Conservation (phyloP, 2,329 filamentous ascomycete species). For the Aspergillaceae sp. region DNA sequence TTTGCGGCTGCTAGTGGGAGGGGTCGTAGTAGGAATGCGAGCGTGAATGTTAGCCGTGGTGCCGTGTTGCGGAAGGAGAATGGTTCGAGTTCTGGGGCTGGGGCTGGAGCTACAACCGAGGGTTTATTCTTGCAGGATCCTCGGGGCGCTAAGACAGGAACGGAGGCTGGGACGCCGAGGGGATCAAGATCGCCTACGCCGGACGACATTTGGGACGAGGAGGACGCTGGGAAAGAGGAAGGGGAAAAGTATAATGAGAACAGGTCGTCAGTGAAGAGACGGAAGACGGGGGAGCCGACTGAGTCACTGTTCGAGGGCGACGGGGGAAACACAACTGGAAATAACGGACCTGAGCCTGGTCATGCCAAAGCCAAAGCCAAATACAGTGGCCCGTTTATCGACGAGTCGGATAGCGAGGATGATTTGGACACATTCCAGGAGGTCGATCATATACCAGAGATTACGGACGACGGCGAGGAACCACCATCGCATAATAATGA, state of each 20-base stretch:
- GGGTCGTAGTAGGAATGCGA: slow-evolving; percentile 15
- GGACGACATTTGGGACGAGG: slow-evolving; percentile 27
- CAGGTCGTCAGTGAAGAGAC: slow-evolving; percentile 23
- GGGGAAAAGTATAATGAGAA: slow-evolving; percentile 26
- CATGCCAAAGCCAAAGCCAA: slow-evolving; percentile 6
- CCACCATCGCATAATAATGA: slow-evolving; percentile 4
- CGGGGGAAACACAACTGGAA: not conserved
- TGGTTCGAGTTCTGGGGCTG: slow-evolving; percentile 4
- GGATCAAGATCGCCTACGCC: slow-evolving; percentile 20
- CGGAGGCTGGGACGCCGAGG: slow-evolving; percentile 6
- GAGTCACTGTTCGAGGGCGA: not conserved
- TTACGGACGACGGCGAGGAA: not conserved
- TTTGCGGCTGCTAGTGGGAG: slow-evolving; percentile 19
- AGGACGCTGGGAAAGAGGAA: slow-evolving; percentile 10
- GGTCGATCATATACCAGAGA: slow-evolving; percentile 6
- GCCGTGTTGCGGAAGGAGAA: slow-evolving; percentile 6
- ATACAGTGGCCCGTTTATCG: slow-evolving; percentile 32
- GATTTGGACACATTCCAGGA: slow-evolving; percentile 23
- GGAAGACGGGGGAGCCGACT: slow-evolving; percentile 14
- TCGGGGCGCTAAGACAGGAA: slow-evolving; percentile 10
- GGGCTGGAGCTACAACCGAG: slow-evolving; percentile 6
- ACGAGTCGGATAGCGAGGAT: slow-evolving; percentile 49
- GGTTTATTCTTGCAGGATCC: slow-evolving; percentile 31
- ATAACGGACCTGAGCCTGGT: slow-evolving; percentile 14
- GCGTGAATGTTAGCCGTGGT: slow-evolving; percentile 4